phyloP scores from a whole-genome alignment of 2,329 filamentous ascomycete species.

The Tolypocladium tropicale region DNA sequence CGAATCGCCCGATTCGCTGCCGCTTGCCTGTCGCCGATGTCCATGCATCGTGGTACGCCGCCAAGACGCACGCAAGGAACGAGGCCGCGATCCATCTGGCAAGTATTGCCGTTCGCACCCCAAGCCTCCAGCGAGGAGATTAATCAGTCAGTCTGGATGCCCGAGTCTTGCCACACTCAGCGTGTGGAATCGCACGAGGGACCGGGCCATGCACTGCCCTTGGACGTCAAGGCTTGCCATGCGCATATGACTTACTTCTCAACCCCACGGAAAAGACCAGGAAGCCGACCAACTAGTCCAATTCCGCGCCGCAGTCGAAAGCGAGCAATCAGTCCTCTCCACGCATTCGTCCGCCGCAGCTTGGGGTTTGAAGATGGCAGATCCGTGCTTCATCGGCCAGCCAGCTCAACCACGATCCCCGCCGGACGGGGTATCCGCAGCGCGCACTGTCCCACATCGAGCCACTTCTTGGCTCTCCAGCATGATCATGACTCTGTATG shows the following conservation, averaged over 20 bases:
- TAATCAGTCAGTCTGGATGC: too few species aligned
- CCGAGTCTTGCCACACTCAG: too few species aligned
- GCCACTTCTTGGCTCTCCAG: not conserved
- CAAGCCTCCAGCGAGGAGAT: too few species aligned
- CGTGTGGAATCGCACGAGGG: too few species aligned
- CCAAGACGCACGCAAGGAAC: not conserved
- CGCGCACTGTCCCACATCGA: not conserved
- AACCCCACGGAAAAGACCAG: not conserved
- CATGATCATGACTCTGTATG: not conserved
- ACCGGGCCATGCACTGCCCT: too few species aligned
- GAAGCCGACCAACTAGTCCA: not conserved
- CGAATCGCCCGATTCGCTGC: too few species aligned
- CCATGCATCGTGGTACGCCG: not conserved
- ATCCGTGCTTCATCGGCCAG: not conserved
- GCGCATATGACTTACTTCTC: too few species aligned
- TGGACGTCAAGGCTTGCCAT: too few species aligned
- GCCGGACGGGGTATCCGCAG: not conserved
- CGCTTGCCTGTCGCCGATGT: not conserved
- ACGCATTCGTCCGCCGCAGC: not conserved
- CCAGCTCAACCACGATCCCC: not conserved
- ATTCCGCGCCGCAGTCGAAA: not conserved
- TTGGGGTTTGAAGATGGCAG: not conserved
- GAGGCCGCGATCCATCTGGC: not conserved
- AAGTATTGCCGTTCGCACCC: not conserved
- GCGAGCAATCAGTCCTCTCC: not conserved